Percentiles rank a stretch among this genome's conserved stretches.
Evolutionary conservation across 2,329 filamentous ascomycete species (phyloP).

Genomic region (Metarhizium guizhouense): DNA sequence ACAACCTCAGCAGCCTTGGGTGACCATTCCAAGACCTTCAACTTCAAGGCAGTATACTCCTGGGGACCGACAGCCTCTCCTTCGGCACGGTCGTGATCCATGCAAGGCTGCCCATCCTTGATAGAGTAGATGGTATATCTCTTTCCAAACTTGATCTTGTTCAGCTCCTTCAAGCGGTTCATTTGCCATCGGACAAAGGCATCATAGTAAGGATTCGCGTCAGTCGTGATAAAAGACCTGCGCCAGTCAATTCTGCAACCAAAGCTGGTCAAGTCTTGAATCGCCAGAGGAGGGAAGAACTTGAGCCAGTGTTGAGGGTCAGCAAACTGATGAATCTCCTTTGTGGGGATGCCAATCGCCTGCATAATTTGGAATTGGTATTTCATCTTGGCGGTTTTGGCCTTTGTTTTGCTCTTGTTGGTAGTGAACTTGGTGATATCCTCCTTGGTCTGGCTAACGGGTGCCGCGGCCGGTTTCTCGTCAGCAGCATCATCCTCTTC

Average conservation of each 20-base stretch:
- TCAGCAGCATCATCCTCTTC: conserved; percentile 32
- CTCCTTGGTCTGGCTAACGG: conserved; percentile 60
- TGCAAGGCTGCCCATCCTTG: conserved; percentile 36
- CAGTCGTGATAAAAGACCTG: conserved; percentile 85
- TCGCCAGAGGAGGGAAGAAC: conserved; percentile 59
- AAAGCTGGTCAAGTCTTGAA: conserved; percentile 71
- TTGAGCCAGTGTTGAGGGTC: conserved; percentile 88
- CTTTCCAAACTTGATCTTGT: conserved; percentile 91
- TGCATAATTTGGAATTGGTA: conserved; percentile 96
- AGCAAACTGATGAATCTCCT: conserved; percentile 89
- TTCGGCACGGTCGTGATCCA: conserved; percentile 38
- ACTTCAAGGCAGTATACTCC: conserved; percentile 87
- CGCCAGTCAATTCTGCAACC: conserved; percentile 90
- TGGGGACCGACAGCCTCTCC: conserved; percentile 58
- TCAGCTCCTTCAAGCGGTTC: conserved; percentile 77
- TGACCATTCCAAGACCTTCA: conserved; percentile 85
- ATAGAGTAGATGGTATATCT: conserved; percentile 78
- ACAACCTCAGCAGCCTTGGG: conserved; percentile 63
- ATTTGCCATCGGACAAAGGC: conserved; percentile 96
- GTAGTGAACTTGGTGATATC: conserved; percentile 87
- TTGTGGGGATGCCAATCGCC: conserved; percentile 73
- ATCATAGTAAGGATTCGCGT: conserved; percentile 95
- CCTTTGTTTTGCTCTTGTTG: conserved; percentile 85
- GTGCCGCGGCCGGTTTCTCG: conserved; percentile 42
- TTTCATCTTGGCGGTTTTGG: conserved; percentile 87